phyloP scores from a whole-genome alignment of 345 rosid genomes.

The Trapa incisa region DNA sequence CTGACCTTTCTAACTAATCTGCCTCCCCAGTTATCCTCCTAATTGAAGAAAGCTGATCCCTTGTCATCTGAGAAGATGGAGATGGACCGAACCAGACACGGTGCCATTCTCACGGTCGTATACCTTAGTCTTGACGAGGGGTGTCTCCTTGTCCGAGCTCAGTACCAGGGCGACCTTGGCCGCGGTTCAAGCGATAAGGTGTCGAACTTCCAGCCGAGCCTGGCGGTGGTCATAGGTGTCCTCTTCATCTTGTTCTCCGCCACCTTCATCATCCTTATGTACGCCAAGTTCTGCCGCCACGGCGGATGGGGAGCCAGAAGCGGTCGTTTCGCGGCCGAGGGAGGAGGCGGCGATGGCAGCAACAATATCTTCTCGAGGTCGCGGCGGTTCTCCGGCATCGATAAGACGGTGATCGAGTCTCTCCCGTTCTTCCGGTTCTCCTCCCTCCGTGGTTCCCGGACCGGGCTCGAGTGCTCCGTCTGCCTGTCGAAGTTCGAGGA shows the following conservation, averaged over 20 bases:
- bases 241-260: constrained; percentile 53
- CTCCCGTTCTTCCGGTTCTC: constrained; percentile 89
- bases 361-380: constrained; percentile 19
- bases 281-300: constrained; percentile 60
- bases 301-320: background rate
- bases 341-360: constrained; percentile 8
- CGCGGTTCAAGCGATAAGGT: constrained; percentile 12
- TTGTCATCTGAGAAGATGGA: background rate
- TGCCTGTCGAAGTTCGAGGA: constrained; percentile 81
- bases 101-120: background rate
- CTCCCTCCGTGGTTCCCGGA: constrained; percentile 54
- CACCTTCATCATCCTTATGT: constrained; percentile 54
- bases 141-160: background rate
- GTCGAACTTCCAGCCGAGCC: constrained; percentile 63
- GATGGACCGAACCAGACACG: background rate
- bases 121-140: background rate
- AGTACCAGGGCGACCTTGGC: background rate
- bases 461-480: constrained; percentile 80
- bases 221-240: constrained; percentile 75
- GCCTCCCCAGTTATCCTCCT: background rate
- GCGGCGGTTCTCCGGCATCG: constrained; percentile 62
- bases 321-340: background rate
- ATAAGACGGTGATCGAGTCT: constrained; percentile 57
- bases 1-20: background rate
- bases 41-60: background rate